Percentiles rank a stretch among this genome's conserved stretches.
phyloP scores from a whole-genome alignment of 2,329 filamentous ascomycete genomes.

The Orbilia javanica region DNA sequence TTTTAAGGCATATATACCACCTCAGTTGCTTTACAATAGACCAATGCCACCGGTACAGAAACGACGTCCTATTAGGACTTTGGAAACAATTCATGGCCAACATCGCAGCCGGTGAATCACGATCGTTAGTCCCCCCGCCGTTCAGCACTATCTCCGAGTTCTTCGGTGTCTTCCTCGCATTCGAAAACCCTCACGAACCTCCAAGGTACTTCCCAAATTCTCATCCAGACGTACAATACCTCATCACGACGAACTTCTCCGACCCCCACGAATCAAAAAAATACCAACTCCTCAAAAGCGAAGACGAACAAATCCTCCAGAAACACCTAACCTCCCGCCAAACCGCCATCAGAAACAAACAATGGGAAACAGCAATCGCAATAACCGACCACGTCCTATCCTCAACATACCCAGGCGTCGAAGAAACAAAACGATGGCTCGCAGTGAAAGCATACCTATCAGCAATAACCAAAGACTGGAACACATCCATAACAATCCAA shows the following conservation, averaged over 20 bases:
- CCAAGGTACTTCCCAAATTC: not conserved
- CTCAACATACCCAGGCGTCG: slow-evolving; percentile 14
- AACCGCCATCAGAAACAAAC: not conserved
- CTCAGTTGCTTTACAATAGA: not conserved
- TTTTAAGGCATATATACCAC: not conserved
- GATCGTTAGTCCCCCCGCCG: not conserved
- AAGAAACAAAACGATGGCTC: slow-evolving; percentile 1
- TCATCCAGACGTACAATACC: not conserved
- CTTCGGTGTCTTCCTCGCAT: not conserved
- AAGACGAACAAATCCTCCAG: not conserved
- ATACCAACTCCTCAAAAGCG: not conserved
- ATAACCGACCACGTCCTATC: slow-evolving; percentile 7
- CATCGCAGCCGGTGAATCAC: not conserved
- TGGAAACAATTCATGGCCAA: not conserved
- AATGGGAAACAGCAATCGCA: not conserved
- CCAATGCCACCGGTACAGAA: not conserved
- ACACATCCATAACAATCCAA: not conserved
- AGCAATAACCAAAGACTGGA: not conserved
- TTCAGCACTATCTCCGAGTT: not conserved
- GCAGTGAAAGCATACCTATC: slow-evolving; percentile 12
- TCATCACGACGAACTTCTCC: not conserved
- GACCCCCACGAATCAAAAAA: not conserved
- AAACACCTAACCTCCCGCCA: not conserved
- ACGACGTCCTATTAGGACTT: not conserved
- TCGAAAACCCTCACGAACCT: not conserved